phyloP scores from a whole-genome alignment of 805 yeast species.

The Hanseniaspora guilliermondii region DNA sequence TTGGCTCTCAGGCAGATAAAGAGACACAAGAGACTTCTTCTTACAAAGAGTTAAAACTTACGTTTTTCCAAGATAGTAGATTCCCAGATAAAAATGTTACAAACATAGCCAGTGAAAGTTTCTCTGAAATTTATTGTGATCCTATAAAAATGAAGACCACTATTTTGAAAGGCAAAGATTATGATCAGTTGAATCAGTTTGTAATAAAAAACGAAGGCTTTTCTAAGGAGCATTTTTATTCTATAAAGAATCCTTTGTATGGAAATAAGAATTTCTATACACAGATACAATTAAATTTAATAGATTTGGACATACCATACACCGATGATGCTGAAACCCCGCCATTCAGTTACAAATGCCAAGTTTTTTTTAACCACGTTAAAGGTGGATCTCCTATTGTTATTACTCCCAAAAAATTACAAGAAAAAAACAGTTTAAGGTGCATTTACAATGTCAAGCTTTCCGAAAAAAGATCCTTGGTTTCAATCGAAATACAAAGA shows the following conservation, averaged over 20 bases:
- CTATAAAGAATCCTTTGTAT: constrained; percentile 8
- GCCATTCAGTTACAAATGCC: constrained; percentile 3
- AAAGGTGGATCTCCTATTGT: constrained; percentile 3
- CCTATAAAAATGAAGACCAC: not conserved
- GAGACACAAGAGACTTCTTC: not conserved
- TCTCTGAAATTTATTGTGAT: not conserved
- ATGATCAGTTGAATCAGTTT: not conserved
- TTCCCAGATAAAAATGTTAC: constrained; percentile 8
- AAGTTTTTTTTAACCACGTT: constrained; percentile 4
- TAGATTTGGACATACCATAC: not conserved
- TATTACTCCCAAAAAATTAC: not conserved
- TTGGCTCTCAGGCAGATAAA: not conserved
- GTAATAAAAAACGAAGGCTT: not conserved
- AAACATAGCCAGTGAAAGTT: not conserved
- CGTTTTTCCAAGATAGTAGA: constrained; percentile 9
- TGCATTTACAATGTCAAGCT: constrained; percentile 9
- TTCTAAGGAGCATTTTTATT: not conserved
- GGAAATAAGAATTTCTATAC: constrained; percentile 5
- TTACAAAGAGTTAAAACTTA: not conserved
- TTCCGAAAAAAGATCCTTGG: constrained; percentile 10
- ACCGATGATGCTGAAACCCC: not conserved
- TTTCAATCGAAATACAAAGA: constrained; percentile 1
- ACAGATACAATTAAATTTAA: not conserved
- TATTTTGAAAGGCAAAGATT: not conserved
- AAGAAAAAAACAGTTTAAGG: not conserved